These are phyloP conservation scores for Sporobolomyces phaffii DNA, from an alignment of 768 basidiomycete genomes.

Conservation along the genomic window DNA sequence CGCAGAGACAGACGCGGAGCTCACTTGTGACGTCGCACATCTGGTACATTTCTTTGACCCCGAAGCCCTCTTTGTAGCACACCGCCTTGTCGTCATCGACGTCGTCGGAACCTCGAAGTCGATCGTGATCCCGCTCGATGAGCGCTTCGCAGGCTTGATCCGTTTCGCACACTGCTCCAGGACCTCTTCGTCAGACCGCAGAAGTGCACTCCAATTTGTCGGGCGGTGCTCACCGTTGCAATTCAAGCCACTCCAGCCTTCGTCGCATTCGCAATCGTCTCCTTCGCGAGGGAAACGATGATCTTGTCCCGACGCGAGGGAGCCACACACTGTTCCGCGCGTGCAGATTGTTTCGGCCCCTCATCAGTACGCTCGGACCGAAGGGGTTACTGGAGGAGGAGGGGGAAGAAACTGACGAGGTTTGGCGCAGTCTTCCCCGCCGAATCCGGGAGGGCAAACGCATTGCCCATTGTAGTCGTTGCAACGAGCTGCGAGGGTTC, in stretches of 20 bases:
- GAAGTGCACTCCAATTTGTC: too few relatives aligned
- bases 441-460: constrained; percentile 95
- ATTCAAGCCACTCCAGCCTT: constrained; percentile 93
- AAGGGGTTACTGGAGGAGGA: neutral
- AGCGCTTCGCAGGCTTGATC: constrained; percentile 75
- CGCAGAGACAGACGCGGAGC: constrained; percentile 41
- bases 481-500: constrained; percentile 58
- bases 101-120: constrained; percentile 43
- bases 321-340: constrained; percentile 70
- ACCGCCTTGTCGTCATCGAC: constrained; percentile 62
- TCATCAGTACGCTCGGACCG: neutral
- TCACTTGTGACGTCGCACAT: constrained; percentile 97
- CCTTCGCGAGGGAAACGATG: constrained; percentile 66
- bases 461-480: constrained; percentile 91
- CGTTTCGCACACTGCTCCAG: constrained; percentile 79
- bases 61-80: constrained; percentile 87
- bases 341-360: neutral
- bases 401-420: constrained; percentile 61
- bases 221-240: constrained; percentile 92
- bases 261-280: constrained; percentile 76
- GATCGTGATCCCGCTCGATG: constrained; percentile 49
- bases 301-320: constrained; percentile 80
- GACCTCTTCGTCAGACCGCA: too few relatives aligned
- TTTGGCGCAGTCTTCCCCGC: constrained; percentile 85
- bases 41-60: constrained; percentile 91